A percentile compares a stretch with the other conserved stretches of the same genome.
phyloP scores from a whole-genome alignment of 495 filamentous ascomycete species.

The Pyronema domesticum region DNA sequence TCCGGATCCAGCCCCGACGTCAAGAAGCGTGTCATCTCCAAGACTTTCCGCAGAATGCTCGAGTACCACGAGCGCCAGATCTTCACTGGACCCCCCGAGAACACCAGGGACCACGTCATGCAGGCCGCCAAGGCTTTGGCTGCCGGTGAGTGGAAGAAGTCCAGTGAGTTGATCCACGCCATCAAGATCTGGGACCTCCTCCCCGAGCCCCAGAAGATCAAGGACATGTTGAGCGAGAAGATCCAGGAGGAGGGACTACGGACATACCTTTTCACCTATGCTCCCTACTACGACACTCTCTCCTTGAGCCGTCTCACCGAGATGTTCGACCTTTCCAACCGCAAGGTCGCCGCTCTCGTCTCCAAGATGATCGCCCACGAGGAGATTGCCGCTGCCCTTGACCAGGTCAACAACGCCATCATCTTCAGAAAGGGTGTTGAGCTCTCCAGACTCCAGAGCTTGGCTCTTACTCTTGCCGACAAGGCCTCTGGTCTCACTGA shows the following conservation, averaged over 20 bases:
- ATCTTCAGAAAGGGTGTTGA: slow-evolving; percentile 99
- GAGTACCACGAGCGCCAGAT: slow-evolving; percentile 99
- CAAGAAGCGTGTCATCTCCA: slow-evolving; percentile 95
- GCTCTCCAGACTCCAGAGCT: slow-evolving; percentile 82
- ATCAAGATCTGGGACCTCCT: slow-evolving; percentile 99
- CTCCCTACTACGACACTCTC: slow-evolving; percentile 96
- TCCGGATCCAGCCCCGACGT: slow-evolving; percentile 90
- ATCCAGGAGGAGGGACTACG: slow-evolving; percentile 96
- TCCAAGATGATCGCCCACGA: slow-evolving; percentile 99
- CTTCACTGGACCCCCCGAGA: slow-evolving; percentile 94
- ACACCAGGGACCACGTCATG: slow-evolving; percentile 97
- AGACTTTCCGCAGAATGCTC: slow-evolving; percentile 96
- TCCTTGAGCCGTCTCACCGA: slow-evolving; percentile 61
- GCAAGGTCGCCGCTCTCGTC: slow-evolving; percentile 84
- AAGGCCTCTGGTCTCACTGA: slow-evolving; percentile 93
- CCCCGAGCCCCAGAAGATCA: slow-evolving; percentile 73
- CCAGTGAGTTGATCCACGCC: slow-evolving; percentile 72
- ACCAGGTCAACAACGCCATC: slow-evolving; percentile 93
- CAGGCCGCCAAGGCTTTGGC: slow-evolving; percentile 92
- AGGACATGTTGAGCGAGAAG: slow-evolving; percentile 88
- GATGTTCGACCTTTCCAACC: slow-evolving; percentile 88
- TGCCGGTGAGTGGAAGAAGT: slow-evolving; percentile 95
- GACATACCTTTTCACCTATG: slow-evolving; percentile 99
- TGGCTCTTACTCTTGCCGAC: slow-evolving; percentile 83
- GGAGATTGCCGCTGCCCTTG: slow-evolving; percentile 83